Conservation (phyloP, 1,284 basidiomycete genomes). For the Megacollybia platyphylla region DNA sequence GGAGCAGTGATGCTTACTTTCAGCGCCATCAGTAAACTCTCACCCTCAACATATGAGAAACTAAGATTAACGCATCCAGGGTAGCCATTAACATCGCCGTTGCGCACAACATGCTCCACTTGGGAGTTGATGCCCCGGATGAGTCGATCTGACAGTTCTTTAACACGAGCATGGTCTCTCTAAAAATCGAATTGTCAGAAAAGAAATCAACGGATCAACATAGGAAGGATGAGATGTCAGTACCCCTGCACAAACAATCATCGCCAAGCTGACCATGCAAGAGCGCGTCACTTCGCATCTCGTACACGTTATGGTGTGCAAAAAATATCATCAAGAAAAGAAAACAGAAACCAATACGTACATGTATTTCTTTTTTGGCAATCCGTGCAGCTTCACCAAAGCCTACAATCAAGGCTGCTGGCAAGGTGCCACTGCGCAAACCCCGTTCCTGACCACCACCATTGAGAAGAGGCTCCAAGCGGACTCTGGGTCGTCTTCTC, state of each 20-base stretch:
- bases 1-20: constrained; percentile 50
- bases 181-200: constrained; percentile 21
- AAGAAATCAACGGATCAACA: constrained; percentile 5
- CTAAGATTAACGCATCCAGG: constrained; percentile 92
- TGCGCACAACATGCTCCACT: constrained; percentile 87
- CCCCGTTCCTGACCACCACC: constrained; percentile 98
- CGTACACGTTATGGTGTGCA: constrained; percentile 14
- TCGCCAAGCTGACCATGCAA: constrained; percentile 34
- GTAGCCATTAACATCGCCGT: constrained; percentile 85
- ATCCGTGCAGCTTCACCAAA: constrained; percentile 93
- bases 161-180: constrained; percentile 78
- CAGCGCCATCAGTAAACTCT: constrained; percentile 94
- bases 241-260: constrained; percentile 80
- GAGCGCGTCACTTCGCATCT: constrained; percentile 23
- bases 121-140: constrained; percentile 72
- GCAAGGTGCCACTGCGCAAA: constrained; percentile 85
- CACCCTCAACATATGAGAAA: constrained; percentile 96
- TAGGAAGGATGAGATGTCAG: constrained; percentile 35
- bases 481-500: constrained; percentile 82
- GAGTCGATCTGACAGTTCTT: constrained; percentile 71
- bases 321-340: constrained; percentile 40
- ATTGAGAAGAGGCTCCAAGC: constrained; percentile 89
- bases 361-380: constrained; percentile 85
- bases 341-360: constrained; percentile 34
- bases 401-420: constrained; percentile 85